Evolutionary conservation across 257 asterid species (phyloP), one percentile per base, ranked within the genome.

Genomic region (Anisodus acutangulus): DNA sequence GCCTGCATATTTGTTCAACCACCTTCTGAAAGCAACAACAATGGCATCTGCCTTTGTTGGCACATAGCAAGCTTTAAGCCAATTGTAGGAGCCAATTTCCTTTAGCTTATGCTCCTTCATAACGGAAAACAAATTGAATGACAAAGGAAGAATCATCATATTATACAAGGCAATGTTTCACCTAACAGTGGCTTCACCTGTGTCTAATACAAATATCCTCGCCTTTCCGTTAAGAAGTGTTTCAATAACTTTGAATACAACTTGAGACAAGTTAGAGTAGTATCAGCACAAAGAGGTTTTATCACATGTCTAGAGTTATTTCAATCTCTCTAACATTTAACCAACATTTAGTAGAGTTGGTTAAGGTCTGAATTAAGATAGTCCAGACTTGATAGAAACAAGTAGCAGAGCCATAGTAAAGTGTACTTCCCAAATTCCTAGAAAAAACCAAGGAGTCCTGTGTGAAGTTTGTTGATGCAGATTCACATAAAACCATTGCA

Each of bases 1-100:
- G 66, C 97, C 97, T 17, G 91, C 97, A 37, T 89, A 93, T 88
- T 90, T 93, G 88, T 89, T 93, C 79, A 93, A 71, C 95, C 97
- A 92, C 85, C 93, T 88, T 85, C 97, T 86, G 53, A 88, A 93
- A 54, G 92, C 69, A 41, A 90, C 94, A 66, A 93, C 88, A 31
- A 87, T 85, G 41, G 88, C 92, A 67, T 93, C 97, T 8, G 97
- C 71, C 88, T 90, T 92, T 10, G 97, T 93, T 37, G 97, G 97
- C 70, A 93, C 92, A 62, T 54, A 92, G 85, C 97, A 90, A 82
- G 94, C 49, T 85, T 93, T 92, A 8, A 90, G 90, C 97, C 97
- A 93, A 83, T 92, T 93, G 63, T 84, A 80, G 53, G 95, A 39
- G 47, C 97, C 94, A 37, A 85, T 84, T 10, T 92, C 93, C 86